Percentiles rank a stretch among this genome's conserved stretches.
Evolutionary conservation across 371 early-diverging fungal genomes (phyloP).

Genomic region (Rhizopus stolonifer): DNA sequence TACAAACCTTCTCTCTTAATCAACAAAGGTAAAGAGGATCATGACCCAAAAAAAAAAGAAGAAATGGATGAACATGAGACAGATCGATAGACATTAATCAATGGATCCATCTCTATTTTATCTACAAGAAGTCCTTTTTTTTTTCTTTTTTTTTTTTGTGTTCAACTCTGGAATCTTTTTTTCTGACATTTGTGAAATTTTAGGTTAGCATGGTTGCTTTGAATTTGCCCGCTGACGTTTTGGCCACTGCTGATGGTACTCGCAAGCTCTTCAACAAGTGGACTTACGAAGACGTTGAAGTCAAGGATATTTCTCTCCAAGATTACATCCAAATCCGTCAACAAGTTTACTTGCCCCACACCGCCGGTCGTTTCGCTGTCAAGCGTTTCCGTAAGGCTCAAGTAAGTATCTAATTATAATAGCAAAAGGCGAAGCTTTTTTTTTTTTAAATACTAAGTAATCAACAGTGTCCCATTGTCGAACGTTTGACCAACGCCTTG

Average conservation of each 20-base stretch:
- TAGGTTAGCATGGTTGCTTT: conserved; percentile 59
- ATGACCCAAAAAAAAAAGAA: not conserved
- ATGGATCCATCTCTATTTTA: not conserved
- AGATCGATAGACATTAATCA: conserved; percentile 3
- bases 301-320: conserved; percentile 92
- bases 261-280: conserved; percentile 92
- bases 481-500: conserved; percentile 99
- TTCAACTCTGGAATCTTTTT: too few species aligned
- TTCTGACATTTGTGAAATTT: conserved; percentile 8
- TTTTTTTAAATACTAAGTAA: too few species aligned
- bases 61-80: not conserved
- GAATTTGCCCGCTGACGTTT: conserved; percentile 66
- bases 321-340: conserved; percentile 95
- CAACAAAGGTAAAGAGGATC: conserved; percentile 21
- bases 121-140: not conserved
- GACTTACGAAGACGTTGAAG: conserved; percentile 94
- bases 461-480: conserved; percentile 95
- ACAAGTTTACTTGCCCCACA: conserved; percentile 97
- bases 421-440: not conserved
- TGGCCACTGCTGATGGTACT: conserved; percentile 61
- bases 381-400: conserved; percentile 99
- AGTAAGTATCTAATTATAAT: conserved; percentile 34
- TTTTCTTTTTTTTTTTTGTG: conserved; percentile 7
- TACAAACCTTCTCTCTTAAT: conserved; percentile 23
- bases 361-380: conserved; percentile 97